Base-by-base conservation (phyloP, 352 stramenopile genomes). In the Globisporangium middletonii region DNA sequence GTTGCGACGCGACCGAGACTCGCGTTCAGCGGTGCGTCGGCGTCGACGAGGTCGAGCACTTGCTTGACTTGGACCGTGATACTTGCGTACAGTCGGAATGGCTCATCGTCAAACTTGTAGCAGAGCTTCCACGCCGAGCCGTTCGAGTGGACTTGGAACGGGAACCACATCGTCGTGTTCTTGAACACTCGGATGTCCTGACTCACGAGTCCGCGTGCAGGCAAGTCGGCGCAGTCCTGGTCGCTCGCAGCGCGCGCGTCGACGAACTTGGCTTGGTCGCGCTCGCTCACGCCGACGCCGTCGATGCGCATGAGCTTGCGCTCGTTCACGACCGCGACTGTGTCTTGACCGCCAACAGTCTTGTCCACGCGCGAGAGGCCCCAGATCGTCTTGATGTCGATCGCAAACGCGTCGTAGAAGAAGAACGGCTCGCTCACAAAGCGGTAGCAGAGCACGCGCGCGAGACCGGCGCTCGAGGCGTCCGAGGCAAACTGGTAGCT, bases 331-430 rank as follows among this genome's bases (percentile, higher is more conserved):
- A 88, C 68, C 1, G 74, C 67, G 3, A 89, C 72, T 27, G 68
- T 63, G 26, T 68, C 56, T n/a, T 76, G 64, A 0, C 73, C 71
- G 4, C 50, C 46, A 2, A n/a, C 6, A 1, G 48, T 64, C 18
- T 23, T 27, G 27, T 78, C 64, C n/a, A 59, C 53, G 42, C 71
- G 69, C 15, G 30, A 43, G 2, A 87, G 45, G 0, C 42, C 58
- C 71, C 75, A 87, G 46, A 88, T 80, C 2, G 77, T 87, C 44
- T 88, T 83, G 8, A 89, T 65, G 44, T 89, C 77, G 11, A 89
- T 59, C 8, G 55, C 55, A 18, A 89, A 83, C 26, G 70, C 60
- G 19, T 75, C 51, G 55, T 88, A 88, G 37, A 69, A 83, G 30
- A 73, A 65, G 30, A 79, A 89, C 5, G 74, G 65, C 26, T 89